Evolutionary conservation across 2,329 filamentous ascomycete species (phyloP).

Genomic region (Diaporthe sp.): DNA sequence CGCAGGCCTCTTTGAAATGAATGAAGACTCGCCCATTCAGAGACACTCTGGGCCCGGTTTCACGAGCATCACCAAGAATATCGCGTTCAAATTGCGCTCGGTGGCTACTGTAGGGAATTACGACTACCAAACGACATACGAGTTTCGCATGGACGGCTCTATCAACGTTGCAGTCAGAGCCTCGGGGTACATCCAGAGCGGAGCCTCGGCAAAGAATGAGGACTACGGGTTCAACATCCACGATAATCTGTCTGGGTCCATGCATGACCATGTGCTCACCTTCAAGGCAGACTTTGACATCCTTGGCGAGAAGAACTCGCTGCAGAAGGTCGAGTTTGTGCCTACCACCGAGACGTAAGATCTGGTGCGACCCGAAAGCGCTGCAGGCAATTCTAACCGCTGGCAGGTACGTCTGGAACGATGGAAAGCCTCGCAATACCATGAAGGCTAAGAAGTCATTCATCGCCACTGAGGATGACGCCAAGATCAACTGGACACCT

Average conservation of each 20-base stretch:
- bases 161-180: slow-evolving; percentile 54
- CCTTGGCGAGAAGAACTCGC: slow-evolving; percentile 51
- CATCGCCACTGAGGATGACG: background rate
- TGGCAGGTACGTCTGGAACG: slow-evolving; percentile 2
- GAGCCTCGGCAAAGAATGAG: slow-evolving; percentile 51
- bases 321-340: slow-evolving; percentile 50
- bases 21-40: slow-evolving; percentile 53
- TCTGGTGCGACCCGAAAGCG: background rate
- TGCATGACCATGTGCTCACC: slow-evolving; percentile 56
- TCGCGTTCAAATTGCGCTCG: slow-evolving; percentile 52
- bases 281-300: slow-evolving; percentile 59
- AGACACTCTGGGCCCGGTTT: slow-evolving; percentile 49
- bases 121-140: slow-evolving; percentile 55
- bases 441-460: slow-evolving; percentile 9
- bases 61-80: slow-evolving; percentile 48
- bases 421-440: background rate
- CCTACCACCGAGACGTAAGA: slow-evolving; percentile 20
- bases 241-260: slow-evolving; percentile 50
- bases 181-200: slow-evolving; percentile 54
- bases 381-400: background rate
- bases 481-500: slow-evolving; percentile 53
- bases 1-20: slow-evolving; percentile 56
- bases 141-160: slow-evolving; percentile 52
- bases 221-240: slow-evolving; percentile 53
- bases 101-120: slow-evolving; percentile 60